phyloP scores from a whole-genome alignment of 257 asterid species.

The Scutellaria galericulata region DNA sequence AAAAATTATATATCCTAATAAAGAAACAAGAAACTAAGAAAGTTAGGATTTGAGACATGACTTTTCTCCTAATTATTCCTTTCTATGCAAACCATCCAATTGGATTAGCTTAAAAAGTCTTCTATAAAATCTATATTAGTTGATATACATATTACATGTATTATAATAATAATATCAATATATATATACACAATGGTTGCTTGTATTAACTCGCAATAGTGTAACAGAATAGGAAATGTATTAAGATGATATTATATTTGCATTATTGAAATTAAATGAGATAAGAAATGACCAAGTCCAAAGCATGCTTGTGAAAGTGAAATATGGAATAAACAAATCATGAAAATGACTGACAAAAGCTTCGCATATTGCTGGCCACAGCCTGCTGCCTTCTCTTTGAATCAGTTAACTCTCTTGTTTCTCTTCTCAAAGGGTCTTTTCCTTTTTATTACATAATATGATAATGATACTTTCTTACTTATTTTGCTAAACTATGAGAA shows the following conservation, averaged over 20 bases:
- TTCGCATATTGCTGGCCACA: slow-evolving; percentile 44
- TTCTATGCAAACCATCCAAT: slow-evolving; percentile 10
- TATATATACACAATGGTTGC: background rate
- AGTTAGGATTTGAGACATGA: background rate
- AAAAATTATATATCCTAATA: background rate
- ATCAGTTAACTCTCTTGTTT: background rate
- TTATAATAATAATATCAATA: too few relatives aligned
- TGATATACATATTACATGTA: too few relatives aligned
- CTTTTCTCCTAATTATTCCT: slow-evolving; percentile 18
- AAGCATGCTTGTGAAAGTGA: slow-evolving; percentile 1
- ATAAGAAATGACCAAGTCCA: background rate
- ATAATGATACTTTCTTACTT: background rate
- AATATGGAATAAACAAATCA: slow-evolving; percentile 16
- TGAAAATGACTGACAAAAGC: slow-evolving; percentile 30
- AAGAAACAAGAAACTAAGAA: background rate
- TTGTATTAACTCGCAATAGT: background rate
- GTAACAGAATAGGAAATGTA: background rate
- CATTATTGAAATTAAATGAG: background rate
- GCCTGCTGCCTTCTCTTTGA: slow-evolving; percentile 36
- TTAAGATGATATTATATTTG: background rate
- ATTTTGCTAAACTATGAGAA: background rate
- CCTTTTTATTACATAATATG: background rate
- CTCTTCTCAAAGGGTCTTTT: background rate
- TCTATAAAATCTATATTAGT: too few relatives aligned
- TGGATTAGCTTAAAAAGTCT: background rate